Percentiles rank a stretch among this genome's conserved stretches.
phyloP scores from a whole-genome alignment of 2,329 filamentous ascomycete genomes.

The Cercospora janseana region DNA sequence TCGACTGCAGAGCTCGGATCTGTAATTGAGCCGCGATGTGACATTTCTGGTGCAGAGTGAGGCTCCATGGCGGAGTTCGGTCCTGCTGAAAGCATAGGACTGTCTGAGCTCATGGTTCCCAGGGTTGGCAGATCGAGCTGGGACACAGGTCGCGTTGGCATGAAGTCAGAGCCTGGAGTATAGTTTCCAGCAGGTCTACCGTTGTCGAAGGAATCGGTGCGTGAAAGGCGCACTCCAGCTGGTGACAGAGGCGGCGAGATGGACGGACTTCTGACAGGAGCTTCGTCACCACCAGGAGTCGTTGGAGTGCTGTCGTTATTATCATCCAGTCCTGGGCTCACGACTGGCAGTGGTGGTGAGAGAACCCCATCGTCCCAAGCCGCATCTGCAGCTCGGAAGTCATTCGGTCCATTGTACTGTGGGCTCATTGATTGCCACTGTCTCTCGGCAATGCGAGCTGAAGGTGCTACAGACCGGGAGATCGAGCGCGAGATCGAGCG shows the following conservation, averaged over 20 bases:
- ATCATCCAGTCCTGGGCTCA: constrained; percentile 13
- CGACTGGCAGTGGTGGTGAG: constrained; percentile 3
- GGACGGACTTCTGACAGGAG: constrained; percentile 6
- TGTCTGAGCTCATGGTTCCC: constrained; percentile 4
- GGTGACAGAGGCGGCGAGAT: constrained; percentile 7
- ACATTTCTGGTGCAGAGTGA: neutral
- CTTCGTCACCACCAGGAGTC: constrained; percentile 3
- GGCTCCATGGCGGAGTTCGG: constrained; percentile 5
- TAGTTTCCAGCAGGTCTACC: neutral
- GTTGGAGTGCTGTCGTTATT: constrained; percentile 13
- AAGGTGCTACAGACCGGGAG: constrained; percentile 1
- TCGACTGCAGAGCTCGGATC: neutral
- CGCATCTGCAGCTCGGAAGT: neutral
- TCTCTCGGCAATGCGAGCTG: constrained; percentile 5
- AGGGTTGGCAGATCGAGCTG: constrained; percentile 17
- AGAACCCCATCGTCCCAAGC: constrained; percentile 4
- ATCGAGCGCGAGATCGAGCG: constrained; percentile 1
- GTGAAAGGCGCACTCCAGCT: constrained; percentile 9
- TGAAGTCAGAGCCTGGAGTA: constrained; percentile 19
- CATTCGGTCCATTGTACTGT: constrained; percentile 4
- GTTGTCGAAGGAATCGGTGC: constrained; percentile 10
- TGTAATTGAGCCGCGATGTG: neutral
- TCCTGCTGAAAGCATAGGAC: neutral
- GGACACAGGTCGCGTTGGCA: constrained; percentile 19
- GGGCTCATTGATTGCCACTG: constrained; percentile 14